These are phyloP conservation scores for Blepharisma undulans DNA, from an alignment of 169 alveolate species.

Conservation along the genomic window DNA sequence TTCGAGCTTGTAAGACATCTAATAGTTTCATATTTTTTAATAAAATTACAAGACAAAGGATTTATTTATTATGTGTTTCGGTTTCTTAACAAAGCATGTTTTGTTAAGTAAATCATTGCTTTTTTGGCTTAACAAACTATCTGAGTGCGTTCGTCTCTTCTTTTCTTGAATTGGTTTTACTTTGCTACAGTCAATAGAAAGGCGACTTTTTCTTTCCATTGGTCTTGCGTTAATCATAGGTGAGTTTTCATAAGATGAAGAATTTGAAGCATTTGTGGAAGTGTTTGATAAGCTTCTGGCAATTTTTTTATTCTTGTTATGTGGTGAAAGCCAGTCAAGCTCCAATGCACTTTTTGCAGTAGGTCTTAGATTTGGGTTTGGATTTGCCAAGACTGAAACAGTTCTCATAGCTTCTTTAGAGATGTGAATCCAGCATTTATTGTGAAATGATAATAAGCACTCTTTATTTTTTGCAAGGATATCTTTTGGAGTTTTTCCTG, in stretches of 20 bases:
- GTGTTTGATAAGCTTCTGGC: not conserved
- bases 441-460: conserved; percentile 26
- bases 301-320: no score
- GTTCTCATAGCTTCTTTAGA: conserved; percentile 23
- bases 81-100: not conserved
- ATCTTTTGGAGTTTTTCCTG: conserved; percentile 38
- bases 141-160: not conserved
- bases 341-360: not conserved
- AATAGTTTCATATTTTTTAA: not conserved
- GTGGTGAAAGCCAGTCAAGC: not conserved
- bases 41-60: not conserved
- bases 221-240: not conserved
- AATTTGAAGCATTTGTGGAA: not conserved
- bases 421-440: not conserved
- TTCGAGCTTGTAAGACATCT: not conserved
- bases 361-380: not conserved
- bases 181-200: not conserved
- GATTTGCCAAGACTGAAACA: not conserved
- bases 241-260: not conserved
- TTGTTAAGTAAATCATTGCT: not conserved
- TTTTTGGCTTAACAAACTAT: not conserved
- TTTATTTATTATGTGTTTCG: not conserved
- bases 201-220: not conserved
- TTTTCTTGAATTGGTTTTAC: not conserved
- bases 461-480: conserved; percentile 39